These are phyloP conservation scores for Hypoxylon cercidicola DNA, from an alignment of 495 filamentous ascomycete genomes.

Conservation along the genomic window DNA sequence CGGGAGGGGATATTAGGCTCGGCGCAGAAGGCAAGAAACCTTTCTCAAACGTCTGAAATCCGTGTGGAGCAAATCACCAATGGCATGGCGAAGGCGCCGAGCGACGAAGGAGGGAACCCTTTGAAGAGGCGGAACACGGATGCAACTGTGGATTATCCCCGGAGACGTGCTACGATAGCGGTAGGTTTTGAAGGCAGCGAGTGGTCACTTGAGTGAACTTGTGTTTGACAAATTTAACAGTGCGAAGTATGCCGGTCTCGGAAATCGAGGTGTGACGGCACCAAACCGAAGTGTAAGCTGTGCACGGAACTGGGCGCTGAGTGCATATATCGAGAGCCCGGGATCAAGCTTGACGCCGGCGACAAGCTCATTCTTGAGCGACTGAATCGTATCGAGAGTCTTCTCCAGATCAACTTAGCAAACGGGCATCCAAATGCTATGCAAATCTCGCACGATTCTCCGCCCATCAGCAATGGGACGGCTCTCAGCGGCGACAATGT, in stretches of 20 bases:
- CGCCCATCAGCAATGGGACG: slow-evolving; percentile 76
- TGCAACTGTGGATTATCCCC: slow-evolving; percentile 72
- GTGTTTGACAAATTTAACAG: slow-evolving; percentile 56
- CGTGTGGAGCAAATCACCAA: slow-evolving; percentile 51
- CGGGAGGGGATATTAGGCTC: slow-evolving; percentile 68
- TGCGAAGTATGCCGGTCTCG: slow-evolving; percentile 87
- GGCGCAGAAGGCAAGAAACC: slow-evolving; percentile 64
- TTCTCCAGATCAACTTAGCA: slow-evolving; percentile 73
- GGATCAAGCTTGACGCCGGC: slow-evolving; percentile 86
- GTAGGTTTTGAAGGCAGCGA: slow-evolving; percentile 58
- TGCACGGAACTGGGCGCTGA: slow-evolving; percentile 84
- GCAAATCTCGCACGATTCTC: slow-evolving; percentile 64
- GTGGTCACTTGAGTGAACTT: slow-evolving; percentile 18
- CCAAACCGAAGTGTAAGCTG: slow-evolving; percentile 82
- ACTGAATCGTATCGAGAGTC: slow-evolving; percentile 76
- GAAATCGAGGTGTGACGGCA: slow-evolving; percentile 87
- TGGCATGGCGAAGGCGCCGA: slow-evolving; percentile 57
- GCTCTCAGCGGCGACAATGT: slow-evolving; percentile 72
- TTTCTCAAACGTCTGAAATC: slow-evolving; percentile 64
- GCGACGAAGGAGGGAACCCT: slow-evolving; percentile 63
- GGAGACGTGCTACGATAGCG: slow-evolving; percentile 76
- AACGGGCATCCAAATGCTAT: slow-evolving; percentile 58
- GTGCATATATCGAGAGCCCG: slow-evolving; percentile 85
- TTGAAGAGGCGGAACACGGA: slow-evolving; percentile 73
- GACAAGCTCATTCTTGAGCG: slow-evolving; percentile 86